Base-by-base conservation (phyloP, 2,329 filamentous ascomycete genomes). In the Neonectria punicea region DNA sequence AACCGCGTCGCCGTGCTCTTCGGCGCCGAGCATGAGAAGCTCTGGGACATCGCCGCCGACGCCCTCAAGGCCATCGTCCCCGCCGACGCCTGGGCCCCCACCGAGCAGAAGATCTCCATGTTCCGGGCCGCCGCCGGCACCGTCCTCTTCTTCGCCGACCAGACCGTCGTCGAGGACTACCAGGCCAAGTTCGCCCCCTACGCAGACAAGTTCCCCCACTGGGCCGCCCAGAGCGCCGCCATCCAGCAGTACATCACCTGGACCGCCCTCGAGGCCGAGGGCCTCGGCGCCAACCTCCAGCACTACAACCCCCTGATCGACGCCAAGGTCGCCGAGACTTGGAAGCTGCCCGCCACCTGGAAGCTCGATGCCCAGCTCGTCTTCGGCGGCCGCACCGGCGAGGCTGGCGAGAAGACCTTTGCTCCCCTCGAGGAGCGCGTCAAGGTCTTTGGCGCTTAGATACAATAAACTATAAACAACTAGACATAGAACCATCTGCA, bases 241-340 rank as follows among this genome's bases (percentile, higher is more conserved):
- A 97, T 97, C 89, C 76, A 81, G 79, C 92, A 97, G 84, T 92
- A 88, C 81, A 84, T 89, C 70, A 78, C 93, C 71, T 97, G 94
- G 94, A 90, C 90, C 18, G 92, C 90, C 4, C 88, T 97, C 62
- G 92, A 94, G 82, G 86, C 90, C 66, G 93, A 96, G 78, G 93
- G 94, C 32, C 87, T 97, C 61, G 93, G 93, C 70, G 92, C 91
- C 77, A 97, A 94, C 85, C 86, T 97, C 58, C 94, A 97, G 86
- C 94, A 97, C 84, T 97, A 97, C 86, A 96, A 93, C 87, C 93
- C 93, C 20, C 80, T 97, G 63, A 88, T 97, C 72, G 92, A 97
- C 81, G 84, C 86, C 70, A 88, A 90, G 82, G 91, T 94, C 58
- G 81, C 86, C 49, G 83, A 81, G 67, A 83, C 88, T 72, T 97